Percentiles rank a stretch among this genome's conserved stretches.
Evolutionary conservation across 1,139 yeast species (phyloP).

Genomic region (Kodamaea derodonti): DNA sequence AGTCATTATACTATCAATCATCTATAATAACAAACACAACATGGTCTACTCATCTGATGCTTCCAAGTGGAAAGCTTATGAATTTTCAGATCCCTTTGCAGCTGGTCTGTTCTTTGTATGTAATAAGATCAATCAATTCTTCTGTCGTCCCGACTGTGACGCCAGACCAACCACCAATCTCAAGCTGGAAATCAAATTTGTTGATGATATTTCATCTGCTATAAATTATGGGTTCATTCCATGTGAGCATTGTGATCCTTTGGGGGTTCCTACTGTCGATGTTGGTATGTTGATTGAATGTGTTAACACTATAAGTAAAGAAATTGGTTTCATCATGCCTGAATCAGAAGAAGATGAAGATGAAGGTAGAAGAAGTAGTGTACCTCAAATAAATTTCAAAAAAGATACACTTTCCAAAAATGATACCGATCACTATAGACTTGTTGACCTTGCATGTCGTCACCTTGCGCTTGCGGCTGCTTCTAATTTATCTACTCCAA

Average conservation of each 20-base stretch:
- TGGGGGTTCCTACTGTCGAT: slow-evolving; percentile 40
- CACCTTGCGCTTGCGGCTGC: slow-evolving; percentile 83
- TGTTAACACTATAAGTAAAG: slow-evolving; percentile 53
- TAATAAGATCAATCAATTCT: slow-evolving; percentile 35
- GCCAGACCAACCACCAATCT: slow-evolving; percentile 40
- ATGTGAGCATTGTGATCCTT: slow-evolving; percentile 53
- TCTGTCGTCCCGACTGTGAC: slow-evolving; percentile 72
- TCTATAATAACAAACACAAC: no score
- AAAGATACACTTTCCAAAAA: slow-evolving; percentile 43
- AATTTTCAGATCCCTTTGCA: slow-evolving; percentile 65
- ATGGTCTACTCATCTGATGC: slow-evolving; percentile 46
- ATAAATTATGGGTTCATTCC: slow-evolving; percentile 41
- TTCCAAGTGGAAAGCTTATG: slow-evolving; percentile 62
- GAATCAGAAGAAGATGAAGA: slow-evolving; percentile 44
- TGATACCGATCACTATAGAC: slow-evolving; percentile 64
- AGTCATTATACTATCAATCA: no score
- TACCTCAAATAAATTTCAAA: slow-evolving; percentile 28
- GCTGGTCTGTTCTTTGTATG: slow-evolving; percentile 53
- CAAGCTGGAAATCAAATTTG: slow-evolving; percentile 45
- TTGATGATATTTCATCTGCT: slow-evolving; percentile 42
- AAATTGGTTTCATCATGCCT: slow-evolving; percentile 57
- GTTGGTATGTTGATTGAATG: slow-evolving; percentile 52
- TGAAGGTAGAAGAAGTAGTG: slow-evolving; percentile 20
- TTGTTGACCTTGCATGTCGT: slow-evolving; percentile 78
- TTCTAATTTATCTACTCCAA: slow-evolving; percentile 36